Evolutionary conservation across 2,329 filamentous ascomycete species (phyloP).

Genomic region (Nothomitra cinnamomea): DNA sequence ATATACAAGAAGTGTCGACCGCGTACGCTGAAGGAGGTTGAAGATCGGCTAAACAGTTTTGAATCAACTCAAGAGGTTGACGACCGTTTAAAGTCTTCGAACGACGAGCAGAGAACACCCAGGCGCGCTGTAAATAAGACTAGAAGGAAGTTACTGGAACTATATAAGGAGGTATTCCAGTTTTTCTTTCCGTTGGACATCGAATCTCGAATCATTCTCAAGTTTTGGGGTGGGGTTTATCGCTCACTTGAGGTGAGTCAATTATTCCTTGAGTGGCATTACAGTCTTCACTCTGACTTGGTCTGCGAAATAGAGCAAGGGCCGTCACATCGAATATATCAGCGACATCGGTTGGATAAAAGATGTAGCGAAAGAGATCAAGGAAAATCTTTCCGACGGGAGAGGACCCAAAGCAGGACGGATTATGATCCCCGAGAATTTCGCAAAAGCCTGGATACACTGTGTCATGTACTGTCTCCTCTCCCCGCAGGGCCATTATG

Average conservation of each 20-base stretch:
- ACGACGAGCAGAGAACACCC: constrained; percentile 10
- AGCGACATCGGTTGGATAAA: not conserved
- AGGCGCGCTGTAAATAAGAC: not conserved
- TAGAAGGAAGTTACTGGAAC: constrained; percentile 25
- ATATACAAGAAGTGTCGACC: constrained; percentile 9
- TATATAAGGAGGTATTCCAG: constrained; percentile 23
- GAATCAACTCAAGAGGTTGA: constrained; percentile 10
- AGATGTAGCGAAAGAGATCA: not conserved
- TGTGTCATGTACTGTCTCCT: constrained; percentile 23
- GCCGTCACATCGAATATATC: not conserved
- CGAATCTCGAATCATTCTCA: constrained; percentile 22
- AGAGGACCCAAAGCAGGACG: not conserved
- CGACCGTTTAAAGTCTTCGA: constrained; percentile 5
- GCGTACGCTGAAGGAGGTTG: constrained; percentile 5
- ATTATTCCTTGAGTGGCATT: too few species aligned
- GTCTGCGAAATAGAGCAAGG: not conserved
- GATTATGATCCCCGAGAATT: constrained; percentile 1
- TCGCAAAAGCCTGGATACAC: constrained; percentile 22
- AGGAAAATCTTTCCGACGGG: not conserved
- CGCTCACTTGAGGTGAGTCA: constrained; percentile 17
- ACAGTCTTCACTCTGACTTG: too few species aligned
- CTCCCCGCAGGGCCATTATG: constrained; percentile 17
- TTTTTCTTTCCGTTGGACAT: constrained; percentile 26
- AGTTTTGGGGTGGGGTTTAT: constrained; percentile 29
- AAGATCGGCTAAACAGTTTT: constrained; percentile 6